These are phyloP conservation scores for Boletus pseudo-olivaceus DNA, from an alignment of 768 basidiomycete genomes.

Conservation along the genomic window DNA sequence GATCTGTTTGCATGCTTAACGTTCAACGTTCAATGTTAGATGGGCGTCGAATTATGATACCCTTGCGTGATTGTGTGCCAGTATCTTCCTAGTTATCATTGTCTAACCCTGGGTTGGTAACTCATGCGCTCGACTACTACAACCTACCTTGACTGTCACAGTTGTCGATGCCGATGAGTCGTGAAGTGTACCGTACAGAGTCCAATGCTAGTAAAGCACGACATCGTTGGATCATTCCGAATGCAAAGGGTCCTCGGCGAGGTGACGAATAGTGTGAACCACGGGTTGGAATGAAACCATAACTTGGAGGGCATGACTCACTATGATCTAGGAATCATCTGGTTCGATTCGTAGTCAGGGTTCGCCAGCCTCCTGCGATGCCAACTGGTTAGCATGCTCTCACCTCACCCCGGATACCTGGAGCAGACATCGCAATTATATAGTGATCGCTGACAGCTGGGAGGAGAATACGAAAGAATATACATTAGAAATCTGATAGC, in stretches of 20 bases:
- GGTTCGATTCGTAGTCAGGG: no score
- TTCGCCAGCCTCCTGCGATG: background rate
- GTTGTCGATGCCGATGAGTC: background rate
- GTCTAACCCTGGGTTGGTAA: no score
- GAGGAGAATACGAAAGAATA: slow-evolving; percentile 1
- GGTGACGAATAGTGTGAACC: background rate
- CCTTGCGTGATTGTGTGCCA: no score
- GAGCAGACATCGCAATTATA: background rate
- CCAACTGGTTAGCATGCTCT: no score
- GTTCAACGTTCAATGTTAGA: no score
- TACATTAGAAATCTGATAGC: slow-evolving; percentile 56
- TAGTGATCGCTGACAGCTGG: background rate
- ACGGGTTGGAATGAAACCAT: no score
- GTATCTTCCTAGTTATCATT: no score
- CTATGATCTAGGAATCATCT: no score
- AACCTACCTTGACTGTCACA: background rate
- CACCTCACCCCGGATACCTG: background rate
- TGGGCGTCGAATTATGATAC: no score
- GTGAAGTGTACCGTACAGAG: background rate
- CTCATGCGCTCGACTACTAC: no score
- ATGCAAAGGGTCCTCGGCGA: background rate
- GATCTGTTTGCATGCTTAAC: no score
- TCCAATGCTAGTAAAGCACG: background rate
- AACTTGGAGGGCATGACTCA: no score
- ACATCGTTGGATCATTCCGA: background rate